Conservation (phyloP, 2,329 filamentous ascomycete genomes). For the Aspergillus calidoustus region DNA sequence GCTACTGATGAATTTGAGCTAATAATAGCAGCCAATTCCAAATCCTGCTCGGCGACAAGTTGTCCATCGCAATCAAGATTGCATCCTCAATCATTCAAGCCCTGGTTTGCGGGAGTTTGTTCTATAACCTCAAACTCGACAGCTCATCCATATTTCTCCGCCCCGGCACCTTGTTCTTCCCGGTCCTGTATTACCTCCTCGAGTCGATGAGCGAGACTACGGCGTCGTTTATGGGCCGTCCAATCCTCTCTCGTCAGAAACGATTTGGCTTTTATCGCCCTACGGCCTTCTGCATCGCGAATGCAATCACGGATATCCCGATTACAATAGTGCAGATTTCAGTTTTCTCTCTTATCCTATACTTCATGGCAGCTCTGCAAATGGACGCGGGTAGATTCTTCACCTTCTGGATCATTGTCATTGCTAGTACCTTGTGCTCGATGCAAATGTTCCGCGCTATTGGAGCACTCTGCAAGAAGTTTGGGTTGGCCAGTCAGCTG, state of each 20-base stretch:
- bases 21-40: constrained; percentile 50
- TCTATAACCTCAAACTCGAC: constrained; percentile 57
- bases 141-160: constrained; percentile 60
- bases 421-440: constrained; percentile 54
- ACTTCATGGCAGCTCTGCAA: constrained; percentile 61
- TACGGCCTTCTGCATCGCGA: constrained; percentile 61
- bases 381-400: constrained; percentile 63
- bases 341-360: constrained; percentile 63
- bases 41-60: constrained; percentile 57
- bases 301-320: constrained; percentile 60
- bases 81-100: constrained; percentile 44
- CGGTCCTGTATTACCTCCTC: constrained; percentile 64
- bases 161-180: constrained; percentile 64
- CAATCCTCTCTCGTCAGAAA: constrained; percentile 70
- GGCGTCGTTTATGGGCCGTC: constrained; percentile 64
- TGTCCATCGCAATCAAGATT: constrained; percentile 54
- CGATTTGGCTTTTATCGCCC: constrained; percentile 69
- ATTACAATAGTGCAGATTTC: constrained; percentile 60
- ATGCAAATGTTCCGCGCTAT: constrained; percentile 57
- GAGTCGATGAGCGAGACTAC: constrained; percentile 64
- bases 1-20: not conserved
- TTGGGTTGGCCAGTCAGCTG: constrained; percentile 54
- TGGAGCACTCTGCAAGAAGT: constrained; percentile 50
- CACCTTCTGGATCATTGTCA: constrained; percentile 60
- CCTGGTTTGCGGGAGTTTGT: constrained; percentile 53